Conservation (phyloP, 805 yeast species). For the Metschnikowia baotianmanensis region DNA sequence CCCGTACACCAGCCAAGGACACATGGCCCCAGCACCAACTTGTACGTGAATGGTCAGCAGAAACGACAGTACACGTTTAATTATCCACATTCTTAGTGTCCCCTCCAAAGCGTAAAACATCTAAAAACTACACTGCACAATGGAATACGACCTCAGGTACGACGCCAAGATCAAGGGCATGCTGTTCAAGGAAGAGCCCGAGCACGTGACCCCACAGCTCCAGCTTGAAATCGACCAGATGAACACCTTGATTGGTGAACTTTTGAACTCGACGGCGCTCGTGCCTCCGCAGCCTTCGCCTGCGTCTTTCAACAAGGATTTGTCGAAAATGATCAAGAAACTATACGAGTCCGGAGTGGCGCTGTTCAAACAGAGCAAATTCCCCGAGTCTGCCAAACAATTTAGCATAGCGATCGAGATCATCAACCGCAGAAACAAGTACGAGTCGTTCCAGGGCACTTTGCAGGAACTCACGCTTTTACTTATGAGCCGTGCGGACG, state of each 20-base stretch:
- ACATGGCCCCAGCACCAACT: slow-evolving; percentile 8
- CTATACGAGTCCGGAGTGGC: slow-evolving; percentile 63
- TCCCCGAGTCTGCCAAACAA: slow-evolving; percentile 60
- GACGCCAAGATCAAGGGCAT: slow-evolving; percentile 20
- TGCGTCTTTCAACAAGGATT: slow-evolving; percentile 53
- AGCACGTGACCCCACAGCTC: slow-evolving; percentile 25
- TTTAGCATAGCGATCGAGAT: slow-evolving; percentile 65
- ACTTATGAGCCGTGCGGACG: slow-evolving; percentile 69
- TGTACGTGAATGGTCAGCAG: too few species aligned
- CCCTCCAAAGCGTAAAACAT: background rate
- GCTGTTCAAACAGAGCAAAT: slow-evolving; percentile 53
- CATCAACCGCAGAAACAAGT: slow-evolving; percentile 64
- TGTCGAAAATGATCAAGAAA: slow-evolving; percentile 59
- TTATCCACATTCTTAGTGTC: background rate
- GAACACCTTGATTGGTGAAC: slow-evolving; percentile 35
- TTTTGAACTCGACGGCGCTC: slow-evolving; percentile 43
- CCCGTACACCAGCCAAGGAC: slow-evolving; percentile 12
- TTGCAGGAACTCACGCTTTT: slow-evolving; percentile 65
- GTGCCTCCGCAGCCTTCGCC: slow-evolving; percentile 56
- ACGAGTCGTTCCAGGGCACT: slow-evolving; percentile 71
- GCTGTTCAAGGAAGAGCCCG: slow-evolving; percentile 9
- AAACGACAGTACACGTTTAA: too few species aligned
- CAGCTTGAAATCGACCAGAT: slow-evolving; percentile 44
- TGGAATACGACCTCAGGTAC: slow-evolving; percentile 20
- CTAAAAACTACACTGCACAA: too few species aligned